These are phyloP conservation scores for Saturnispora quitensis DNA, from an alignment of 805 yeast genomes.

Conservation along the genomic window DNA sequence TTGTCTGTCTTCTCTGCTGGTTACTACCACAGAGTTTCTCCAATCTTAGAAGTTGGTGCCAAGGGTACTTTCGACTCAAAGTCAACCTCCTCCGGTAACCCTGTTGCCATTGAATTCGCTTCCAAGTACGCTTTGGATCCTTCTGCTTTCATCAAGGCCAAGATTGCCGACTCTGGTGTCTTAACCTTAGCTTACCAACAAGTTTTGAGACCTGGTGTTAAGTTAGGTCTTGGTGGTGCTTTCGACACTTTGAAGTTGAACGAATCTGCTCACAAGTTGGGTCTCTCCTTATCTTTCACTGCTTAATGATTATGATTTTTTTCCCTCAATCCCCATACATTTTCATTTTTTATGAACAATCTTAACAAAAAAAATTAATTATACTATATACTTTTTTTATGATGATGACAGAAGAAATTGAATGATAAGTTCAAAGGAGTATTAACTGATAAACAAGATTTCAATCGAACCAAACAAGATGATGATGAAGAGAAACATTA, in stretches of 20 bases:
- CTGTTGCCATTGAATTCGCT: conserved; percentile 91
- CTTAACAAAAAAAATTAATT: too few relatives aligned
- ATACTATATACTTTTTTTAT: too few relatives aligned
- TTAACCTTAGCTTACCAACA: conserved; percentile 92
- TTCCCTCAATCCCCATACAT: neutral
- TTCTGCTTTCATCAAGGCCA: conserved; percentile 88
- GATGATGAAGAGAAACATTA: neutral
- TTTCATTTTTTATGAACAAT: neutral
- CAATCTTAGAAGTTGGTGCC: conserved; percentile 93
- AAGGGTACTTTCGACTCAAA: conserved; percentile 92
- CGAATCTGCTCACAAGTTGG: conserved; percentile 97
- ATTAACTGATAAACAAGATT: too few relatives aligned
- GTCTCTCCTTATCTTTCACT: conserved; percentile 87
- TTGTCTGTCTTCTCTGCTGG: conserved; percentile 87
- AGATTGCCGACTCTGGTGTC: conserved; percentile 92
- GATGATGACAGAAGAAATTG: neutral
- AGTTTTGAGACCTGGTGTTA: conserved; percentile 91
- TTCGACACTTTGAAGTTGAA: conserved; percentile 91
- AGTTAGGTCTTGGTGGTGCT: conserved; percentile 93
- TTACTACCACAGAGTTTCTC: conserved; percentile 92
- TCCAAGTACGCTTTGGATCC: conserved; percentile 88
- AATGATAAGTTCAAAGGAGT: neutral
- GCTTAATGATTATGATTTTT: conserved; percentile 43
- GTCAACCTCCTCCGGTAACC: conserved; percentile 58
- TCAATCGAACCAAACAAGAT: too few relatives aligned